Evolutionary conservation across 495 filamentous ascomycete genomes (phyloP), one percentile per base, ranked within the genome.

Genomic region (Penicillium parvum): DNA sequence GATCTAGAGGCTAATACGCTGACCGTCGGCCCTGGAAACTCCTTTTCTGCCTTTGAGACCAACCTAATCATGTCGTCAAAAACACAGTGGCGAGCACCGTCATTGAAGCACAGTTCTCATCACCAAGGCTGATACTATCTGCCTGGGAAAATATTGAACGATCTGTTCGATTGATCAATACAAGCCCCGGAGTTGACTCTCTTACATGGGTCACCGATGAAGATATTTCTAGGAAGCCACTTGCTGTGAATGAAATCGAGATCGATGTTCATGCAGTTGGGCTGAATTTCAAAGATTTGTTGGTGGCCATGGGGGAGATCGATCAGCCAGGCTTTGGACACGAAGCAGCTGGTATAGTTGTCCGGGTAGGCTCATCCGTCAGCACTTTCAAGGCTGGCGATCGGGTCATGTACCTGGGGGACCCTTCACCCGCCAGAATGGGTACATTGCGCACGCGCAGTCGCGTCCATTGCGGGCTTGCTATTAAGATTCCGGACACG

Each of bases 281-380:
- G 1, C 15, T 49, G n/a, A 49, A 49, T 23, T 43, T 36, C 18
- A 43, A 43, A n/a, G 46, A 49, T 35, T 16, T 33, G 2, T n/a
- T 43, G 14, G 21, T 43, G 2, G 46, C 46, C 7, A 26, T 43
- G 32, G 46, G 46, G 1, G 18, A 37, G 9, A 25, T 42, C 1
- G 8, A 15, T 3, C 7, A 19, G 22, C 7, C 10, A 2, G 21
- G 5, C 3, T 15, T 42, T 15, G 27, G 27, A 2, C 14, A 19
- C 5, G 41, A 44, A 18, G 12, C 14, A 0, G 12, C 17, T 7
- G 41, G 41, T 5, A n/a, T 44, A 9, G 32, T 44, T 7, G n/a
- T 11, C 32, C 20, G 32, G 1, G 41, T 44, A 8, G 41, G 41
- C 10, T 15, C 29, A 9, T 4, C 10, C n/a, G 40, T 33, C 7